phyloP scores from a whole-genome alignment of 1,139 yeast species.

The Zygosaccharomyces pseudobailii region DNA sequence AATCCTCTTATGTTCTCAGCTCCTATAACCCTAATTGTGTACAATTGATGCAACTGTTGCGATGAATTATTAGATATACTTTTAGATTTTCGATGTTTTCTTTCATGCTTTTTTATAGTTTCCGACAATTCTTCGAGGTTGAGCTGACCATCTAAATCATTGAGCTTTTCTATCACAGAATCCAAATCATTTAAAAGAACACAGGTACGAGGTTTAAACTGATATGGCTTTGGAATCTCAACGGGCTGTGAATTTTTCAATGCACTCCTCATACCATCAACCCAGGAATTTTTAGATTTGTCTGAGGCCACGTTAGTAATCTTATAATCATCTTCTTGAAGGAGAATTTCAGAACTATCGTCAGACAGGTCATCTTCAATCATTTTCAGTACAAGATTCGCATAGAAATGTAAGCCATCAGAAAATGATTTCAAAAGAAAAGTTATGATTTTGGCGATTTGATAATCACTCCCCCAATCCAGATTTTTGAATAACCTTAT shows the following conservation, averaged over 20 bases:
- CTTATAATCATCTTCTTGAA: constrained; percentile 32
- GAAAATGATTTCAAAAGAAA: constrained; percentile 56
- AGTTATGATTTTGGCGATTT: constrained; percentile 57
- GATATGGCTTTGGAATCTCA: constrained; percentile 51
- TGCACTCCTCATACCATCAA: constrained; percentile 46
- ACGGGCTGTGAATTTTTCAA: constrained; percentile 36
- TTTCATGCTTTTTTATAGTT: constrained; percentile 39
- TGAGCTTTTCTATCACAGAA: constrained; percentile 53
- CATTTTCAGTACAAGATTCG: constrained; percentile 42
- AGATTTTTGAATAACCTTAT: constrained; percentile 50
- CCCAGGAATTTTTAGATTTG: constrained; percentile 43
- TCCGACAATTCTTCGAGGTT: constrained; percentile 59
- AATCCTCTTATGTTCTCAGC: constrained; percentile 67
- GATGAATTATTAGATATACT: constrained; percentile 30
- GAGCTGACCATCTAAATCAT: constrained; percentile 54
- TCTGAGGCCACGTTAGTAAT: constrained; percentile 36
- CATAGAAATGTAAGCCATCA: constrained; percentile 53
- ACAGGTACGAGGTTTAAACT: constrained; percentile 62
- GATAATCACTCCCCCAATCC: constrained; percentile 59
- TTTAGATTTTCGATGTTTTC: constrained; percentile 30
- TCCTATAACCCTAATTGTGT: constrained; percentile 58
- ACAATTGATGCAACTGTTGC: constrained; percentile 43
- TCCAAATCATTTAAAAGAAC: constrained; percentile 71
- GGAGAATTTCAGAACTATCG: constrained; percentile 17
- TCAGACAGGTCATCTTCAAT: constrained; percentile 49